Evolutionary conservation across 2,329 filamentous ascomycete species (phyloP), one percentile per base, ranked within the genome.

Genomic region (Chrysoporthe puriensis): DNA sequence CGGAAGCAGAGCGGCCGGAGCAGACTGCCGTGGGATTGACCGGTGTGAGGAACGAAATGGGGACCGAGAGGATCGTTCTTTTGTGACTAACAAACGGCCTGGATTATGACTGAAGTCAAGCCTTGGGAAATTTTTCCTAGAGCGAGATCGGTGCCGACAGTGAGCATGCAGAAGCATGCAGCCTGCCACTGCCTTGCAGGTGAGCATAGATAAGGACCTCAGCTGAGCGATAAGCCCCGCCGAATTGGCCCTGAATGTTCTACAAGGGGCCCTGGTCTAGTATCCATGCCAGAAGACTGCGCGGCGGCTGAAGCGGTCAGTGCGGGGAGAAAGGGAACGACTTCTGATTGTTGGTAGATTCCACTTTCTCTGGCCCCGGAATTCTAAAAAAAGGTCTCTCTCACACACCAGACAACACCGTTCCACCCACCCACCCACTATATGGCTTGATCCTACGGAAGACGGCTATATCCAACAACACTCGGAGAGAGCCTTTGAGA

Each of bases 121-220:
- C 34, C 54, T 57, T 57, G 32, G 54, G 16, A 43, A 62, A 66
- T 66, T 62, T 66, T 68, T 61, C 65, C 44, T 56, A 60, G 66
- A 64, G 67, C 67, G 67, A 69, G 61, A 69, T 69, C 67, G 67
- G 67, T 69, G 61, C 67, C 36, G 62, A 56, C 43, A 42, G 46
- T 60, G 57, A 60, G 40, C n/a, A 60, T 60, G 57, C 57, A 59
- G 56, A 6, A 60, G 57, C 36, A 59, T 59, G 57, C 57, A 59
- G 40, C 13, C 11, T 16, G 32, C 34, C 57, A 9, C 32, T n/a
- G 21, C 6, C 61, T 57, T 34, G 32, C 26, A 50, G n/a, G 26
- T 36, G 32, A 54, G 46, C 50, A 60, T 32, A 18, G 58, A 66
- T 61, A 67, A 66, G 56, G 18, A 21, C 56, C 46, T 43, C 26